A percentile compares a stretch with the other conserved stretches of the same genome.
Evolutionary conservation across 805 yeast genomes (phyloP).

Genomic region (Blastobotrys americana): DNA sequence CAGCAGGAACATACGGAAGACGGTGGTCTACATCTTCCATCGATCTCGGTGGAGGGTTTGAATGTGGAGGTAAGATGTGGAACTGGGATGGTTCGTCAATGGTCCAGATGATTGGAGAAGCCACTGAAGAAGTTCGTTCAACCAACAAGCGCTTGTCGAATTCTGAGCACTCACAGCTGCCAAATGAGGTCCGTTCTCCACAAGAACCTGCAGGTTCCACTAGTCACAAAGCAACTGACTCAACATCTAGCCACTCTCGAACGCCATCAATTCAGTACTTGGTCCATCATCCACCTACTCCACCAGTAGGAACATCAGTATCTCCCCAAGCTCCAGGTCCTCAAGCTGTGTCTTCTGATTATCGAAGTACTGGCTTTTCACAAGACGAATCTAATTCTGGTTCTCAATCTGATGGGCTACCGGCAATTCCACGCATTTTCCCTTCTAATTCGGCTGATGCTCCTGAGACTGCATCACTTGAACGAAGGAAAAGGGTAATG

Average conservation of each 20-base stretch:
- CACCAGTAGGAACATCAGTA: neutral
- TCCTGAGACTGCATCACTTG: neutral
- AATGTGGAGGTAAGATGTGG: constrained; percentile 34
- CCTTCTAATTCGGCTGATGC: neutral
- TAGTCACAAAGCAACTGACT: no score
- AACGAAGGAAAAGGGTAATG: neutral
- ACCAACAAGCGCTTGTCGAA: no score
- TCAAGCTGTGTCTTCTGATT: neutral
- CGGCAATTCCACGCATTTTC: neutral
- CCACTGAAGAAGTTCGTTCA: no score
- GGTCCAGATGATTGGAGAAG: neutral
- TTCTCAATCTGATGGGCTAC: neutral
- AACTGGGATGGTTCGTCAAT: constrained; percentile 32
- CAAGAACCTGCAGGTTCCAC: no score
- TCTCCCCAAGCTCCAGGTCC: neutral
- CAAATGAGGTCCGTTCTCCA: no score
- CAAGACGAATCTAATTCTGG: no score
- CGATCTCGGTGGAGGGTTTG: constrained; percentile 31
- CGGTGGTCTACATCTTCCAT: constrained; percentile 16
- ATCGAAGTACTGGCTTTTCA: no score
- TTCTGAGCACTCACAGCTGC: no score
- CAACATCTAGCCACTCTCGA: neutral
- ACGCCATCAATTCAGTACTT: neutral
- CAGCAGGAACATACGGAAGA: constrained; percentile 26
- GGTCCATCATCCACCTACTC: neutral